Conservation (phyloP, 2,329 filamentous ascomycete genomes). For the Alternaria brassicae region DNA sequence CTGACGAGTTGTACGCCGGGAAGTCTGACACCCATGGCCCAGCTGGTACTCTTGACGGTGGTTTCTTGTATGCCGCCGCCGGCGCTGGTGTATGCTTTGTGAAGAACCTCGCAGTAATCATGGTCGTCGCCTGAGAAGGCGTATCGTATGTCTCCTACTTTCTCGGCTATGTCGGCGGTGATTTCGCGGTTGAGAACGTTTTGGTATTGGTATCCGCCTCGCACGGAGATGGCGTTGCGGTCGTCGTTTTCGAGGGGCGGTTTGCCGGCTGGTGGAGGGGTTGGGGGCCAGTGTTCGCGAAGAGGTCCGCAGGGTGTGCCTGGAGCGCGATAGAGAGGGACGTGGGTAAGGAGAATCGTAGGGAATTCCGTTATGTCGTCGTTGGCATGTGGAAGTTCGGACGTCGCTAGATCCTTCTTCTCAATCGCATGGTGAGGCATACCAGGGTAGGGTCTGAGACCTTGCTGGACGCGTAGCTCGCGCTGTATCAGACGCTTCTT, state of each 20-base stretch:
- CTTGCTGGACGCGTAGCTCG: constrained; percentile 71
- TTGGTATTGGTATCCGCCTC: constrained; percentile 91
- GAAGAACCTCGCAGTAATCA: constrained; percentile 92
- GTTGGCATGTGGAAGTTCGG: constrained; percentile 44
- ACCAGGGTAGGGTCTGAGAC: constrained; percentile 62
- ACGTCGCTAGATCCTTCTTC: constrained; percentile 51
- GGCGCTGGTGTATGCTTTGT: constrained; percentile 69
- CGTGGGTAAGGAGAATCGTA: constrained; percentile 87
- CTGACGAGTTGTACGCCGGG: constrained; percentile 90
- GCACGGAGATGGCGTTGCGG: constrained; percentile 78
- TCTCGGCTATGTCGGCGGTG: constrained; percentile 76
- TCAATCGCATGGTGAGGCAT: constrained; percentile 69
- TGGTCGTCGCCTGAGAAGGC: constrained; percentile 97
- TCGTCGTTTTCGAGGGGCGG: constrained; percentile 66
- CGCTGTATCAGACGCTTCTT: constrained; percentile 73
- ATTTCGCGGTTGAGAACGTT: constrained; percentile 84
- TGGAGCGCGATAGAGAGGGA: constrained; percentile 82
- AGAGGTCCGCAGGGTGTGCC: constrained; percentile 87
- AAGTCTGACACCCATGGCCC: constrained; percentile 91
- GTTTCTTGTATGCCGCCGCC: constrained; percentile 73
- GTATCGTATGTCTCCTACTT: constrained; percentile 80
- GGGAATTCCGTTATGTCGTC: constrained; percentile 71
- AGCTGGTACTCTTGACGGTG: constrained; percentile 92
- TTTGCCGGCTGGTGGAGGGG: constrained; percentile 67
- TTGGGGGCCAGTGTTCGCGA: constrained; percentile 82